These are phyloP conservation scores for Penicillium coprophilum DNA, from an alignment of 495 filamentous ascomycete genomes.

Conservation along the genomic window DNA sequence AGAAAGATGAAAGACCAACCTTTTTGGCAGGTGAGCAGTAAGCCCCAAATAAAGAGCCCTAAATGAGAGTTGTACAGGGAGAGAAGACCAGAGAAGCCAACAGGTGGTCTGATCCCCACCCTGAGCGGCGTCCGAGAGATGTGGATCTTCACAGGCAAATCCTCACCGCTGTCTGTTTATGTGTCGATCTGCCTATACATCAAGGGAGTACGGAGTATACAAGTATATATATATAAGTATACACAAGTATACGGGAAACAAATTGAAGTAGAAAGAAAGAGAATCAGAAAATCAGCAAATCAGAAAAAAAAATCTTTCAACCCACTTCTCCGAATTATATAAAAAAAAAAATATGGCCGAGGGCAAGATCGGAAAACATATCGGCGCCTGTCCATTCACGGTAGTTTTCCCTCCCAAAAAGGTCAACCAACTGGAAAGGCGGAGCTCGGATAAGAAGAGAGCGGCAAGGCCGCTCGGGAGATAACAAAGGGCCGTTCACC, in stretches of 20 bases:
- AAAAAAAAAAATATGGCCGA: background rate
- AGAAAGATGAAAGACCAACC: too few species aligned
- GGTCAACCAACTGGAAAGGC: background rate
- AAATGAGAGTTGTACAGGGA: slow-evolving; percentile 7
- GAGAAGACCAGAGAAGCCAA: slow-evolving; percentile 16
- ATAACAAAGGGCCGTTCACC: background rate
- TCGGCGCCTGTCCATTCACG: background rate
- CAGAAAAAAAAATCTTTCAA: background rate
- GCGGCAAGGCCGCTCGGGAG: slow-evolving; percentile 7
- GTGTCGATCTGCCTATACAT: background rate
- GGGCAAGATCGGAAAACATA: background rate
- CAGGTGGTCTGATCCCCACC: slow-evolving; percentile 30
- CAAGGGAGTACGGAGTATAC: too few species aligned
- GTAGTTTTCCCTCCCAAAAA: background rate
- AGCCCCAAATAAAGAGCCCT: background rate
- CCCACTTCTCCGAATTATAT: too few species aligned
- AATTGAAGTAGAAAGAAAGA: too few species aligned
- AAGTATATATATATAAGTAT: too few species aligned
- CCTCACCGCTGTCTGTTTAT: slow-evolving; percentile 12
- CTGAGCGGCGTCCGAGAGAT: background rate
- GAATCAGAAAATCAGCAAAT: background rate
- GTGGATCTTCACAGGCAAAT: slow-evolving; percentile 7
- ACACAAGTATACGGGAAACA: too few species aligned
- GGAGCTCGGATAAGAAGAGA: slow-evolving; percentile 10
- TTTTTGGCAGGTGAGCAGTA: too few species aligned